Evolutionary conservation across 805 yeast species (phyloP), one percentile per base, ranked within the genome.

Genomic region (Candida xyloterini): DNA sequence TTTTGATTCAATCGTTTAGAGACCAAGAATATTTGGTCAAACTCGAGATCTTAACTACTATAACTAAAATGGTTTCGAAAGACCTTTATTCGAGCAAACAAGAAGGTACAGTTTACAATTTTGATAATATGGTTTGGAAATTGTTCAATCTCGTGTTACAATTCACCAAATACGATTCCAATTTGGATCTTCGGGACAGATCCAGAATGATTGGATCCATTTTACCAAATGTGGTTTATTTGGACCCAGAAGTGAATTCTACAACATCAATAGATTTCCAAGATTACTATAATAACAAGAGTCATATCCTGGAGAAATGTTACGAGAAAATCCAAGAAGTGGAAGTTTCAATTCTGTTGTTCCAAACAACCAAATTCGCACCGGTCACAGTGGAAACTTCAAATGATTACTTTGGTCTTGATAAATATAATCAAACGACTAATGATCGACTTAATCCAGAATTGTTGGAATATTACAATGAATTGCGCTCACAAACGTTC

Each of bases 101-200:
- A 27, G 47, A 38, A n/a, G 46, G 42, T 11, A 54, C 47, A 18
- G 40, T 50, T 7, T 68, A 66, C 47, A 59, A 62, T 34, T 56
- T 65, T 44, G 54, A 62, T 60, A 40, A 64, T 66, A 38, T 67
- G 62, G 16, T 63, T 10, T 64, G 67, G 30, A 70, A 74, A 44
- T 64, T 87, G 68, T 88, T 81, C 57, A 70, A 75, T 15, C 71
- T 79, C 50, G 74, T 76, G 1, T 60, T 87, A 29, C 76, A 79
- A 15, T 65, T 87, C 33, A 76, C 85, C 10, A 78, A 81, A 47
- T 85, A 80, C 57, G 99, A 93, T 58, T 68, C 72, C 6, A 74
- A 77, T 3, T 78, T 78, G 51, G 96, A 87, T 55, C 75, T 86
- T 1, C 72, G 98, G 44, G 98, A 93, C 56, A 71, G 91, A 43